Conservation (phyloP, 495 filamentous ascomycete species). For the Delitschia confertaspora region DNA sequence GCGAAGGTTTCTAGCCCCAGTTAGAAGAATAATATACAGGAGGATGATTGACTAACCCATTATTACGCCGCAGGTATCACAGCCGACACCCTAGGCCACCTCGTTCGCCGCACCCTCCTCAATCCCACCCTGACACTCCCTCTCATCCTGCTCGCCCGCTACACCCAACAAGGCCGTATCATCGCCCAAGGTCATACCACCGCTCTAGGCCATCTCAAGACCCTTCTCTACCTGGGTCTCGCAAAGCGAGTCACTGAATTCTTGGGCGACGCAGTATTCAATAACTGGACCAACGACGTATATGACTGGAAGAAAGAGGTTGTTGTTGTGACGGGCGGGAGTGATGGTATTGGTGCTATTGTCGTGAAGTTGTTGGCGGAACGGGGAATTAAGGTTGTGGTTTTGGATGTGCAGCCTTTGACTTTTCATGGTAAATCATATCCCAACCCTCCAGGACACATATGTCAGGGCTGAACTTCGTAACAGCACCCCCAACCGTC, state of each 20-base stretch:
- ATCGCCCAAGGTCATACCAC: slow-evolving; percentile 42
- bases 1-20: slow-evolving; percentile 23
- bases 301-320: slow-evolving; percentile 65
- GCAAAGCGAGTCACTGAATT: slow-evolving; percentile 38
- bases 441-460: neutral
- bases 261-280: slow-evolving; percentile 46
- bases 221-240: slow-evolving; percentile 11
- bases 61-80: slow-evolving; percentile 46
- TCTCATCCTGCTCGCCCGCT: slow-evolving; percentile 49
- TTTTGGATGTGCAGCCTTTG: slow-evolving; percentile 59
- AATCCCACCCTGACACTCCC: slow-evolving; percentile 54
- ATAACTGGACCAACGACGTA: slow-evolving; percentile 52
- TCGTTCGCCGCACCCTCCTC: slow-evolving; percentile 49
- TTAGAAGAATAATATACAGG: too few relatives aligned
- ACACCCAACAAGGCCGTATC: slow-evolving; percentile 48
- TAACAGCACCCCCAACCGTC: slow-evolving; percentile 25
- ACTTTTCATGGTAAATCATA: slow-evolving; percentile 43
- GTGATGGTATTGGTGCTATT: slow-evolving; percentile 56
- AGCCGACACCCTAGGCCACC: slow-evolving; percentile 46
- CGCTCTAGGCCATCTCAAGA: slow-evolving; percentile 34
- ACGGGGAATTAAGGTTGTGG: slow-evolving; percentile 51
- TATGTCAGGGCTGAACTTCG: neutral
- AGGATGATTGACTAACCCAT: neutral
- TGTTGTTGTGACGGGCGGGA: slow-evolving; percentile 62
- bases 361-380: slow-evolving; percentile 54